Percentiles rank a stretch among this genome's conserved stretches.
phyloP scores from a whole-genome alignment of 2,329 filamentous ascomycete species.

The Teratosphaeria viscida region DNA sequence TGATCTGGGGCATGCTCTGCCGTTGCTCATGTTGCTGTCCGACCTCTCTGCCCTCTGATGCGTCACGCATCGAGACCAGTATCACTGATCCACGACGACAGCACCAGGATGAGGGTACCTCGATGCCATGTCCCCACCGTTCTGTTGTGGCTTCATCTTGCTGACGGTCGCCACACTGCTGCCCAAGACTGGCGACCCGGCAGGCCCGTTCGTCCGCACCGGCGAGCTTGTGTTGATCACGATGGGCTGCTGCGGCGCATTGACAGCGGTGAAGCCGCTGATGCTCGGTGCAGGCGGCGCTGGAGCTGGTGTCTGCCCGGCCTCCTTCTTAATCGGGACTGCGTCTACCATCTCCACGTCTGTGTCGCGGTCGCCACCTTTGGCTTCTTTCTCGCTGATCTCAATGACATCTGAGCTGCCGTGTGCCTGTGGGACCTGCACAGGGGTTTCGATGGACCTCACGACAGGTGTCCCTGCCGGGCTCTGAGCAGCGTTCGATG shows the following conservation, averaged over 20 bases:
- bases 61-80: neutral
- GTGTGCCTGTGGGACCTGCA: neutral
- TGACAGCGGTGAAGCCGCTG: constrained; percentile 7
- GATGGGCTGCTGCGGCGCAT: constrained; percentile 1
- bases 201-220: neutral
- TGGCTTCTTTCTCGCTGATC: neutral
- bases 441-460: constrained; percentile 4
- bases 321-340: constrained; percentile 2
- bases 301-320: neutral
- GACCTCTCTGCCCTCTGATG: neutral
- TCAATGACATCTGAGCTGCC: neutral
- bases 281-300: neutral
- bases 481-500: neutral
- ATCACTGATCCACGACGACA: neutral
- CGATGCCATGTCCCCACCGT: neutral
- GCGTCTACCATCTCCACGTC: neutral
- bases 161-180: neutral
- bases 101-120: neutral
- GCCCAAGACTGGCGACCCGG: neutral
- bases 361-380: constrained; percentile 1
- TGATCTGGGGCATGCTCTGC: neutral
- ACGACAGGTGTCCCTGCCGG: neutral
- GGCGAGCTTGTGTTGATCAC: neutral
- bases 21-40: neutral
- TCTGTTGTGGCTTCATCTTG: neutral